Evolutionary conservation across 495 filamentous ascomycete species (phyloP).

Genomic region (Hyphodiscus hymeniophilus): DNA sequence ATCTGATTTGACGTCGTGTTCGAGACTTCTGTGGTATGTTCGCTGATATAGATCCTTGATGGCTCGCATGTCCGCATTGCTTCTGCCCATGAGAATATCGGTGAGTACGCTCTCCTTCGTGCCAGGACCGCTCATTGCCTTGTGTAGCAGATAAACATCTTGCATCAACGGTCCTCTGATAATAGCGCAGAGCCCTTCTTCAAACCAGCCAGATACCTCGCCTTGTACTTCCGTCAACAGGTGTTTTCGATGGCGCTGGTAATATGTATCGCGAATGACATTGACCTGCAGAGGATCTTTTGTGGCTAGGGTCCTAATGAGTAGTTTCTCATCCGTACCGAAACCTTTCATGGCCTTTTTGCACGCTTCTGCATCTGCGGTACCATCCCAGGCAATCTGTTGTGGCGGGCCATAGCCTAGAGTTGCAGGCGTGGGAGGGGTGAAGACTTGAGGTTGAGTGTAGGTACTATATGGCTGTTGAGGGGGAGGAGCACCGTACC

Average conservation of each 20-base stretch:
- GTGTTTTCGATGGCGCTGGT: slow-evolving; percentile 49
- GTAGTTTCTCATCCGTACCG: slow-evolving; percentile 71
- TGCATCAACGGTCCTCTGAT: slow-evolving; percentile 67
- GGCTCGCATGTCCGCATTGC: slow-evolving; percentile 73
- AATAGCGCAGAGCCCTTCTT: slow-evolving; percentile 58
- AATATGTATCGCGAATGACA: slow-evolving; percentile 58
- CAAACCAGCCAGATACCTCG: slow-evolving; percentile 68
- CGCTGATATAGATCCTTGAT: slow-evolving; percentile 72
- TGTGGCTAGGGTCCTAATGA: slow-evolving; percentile 56
- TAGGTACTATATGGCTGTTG: slow-evolving; percentile 19
- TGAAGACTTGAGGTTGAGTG: slow-evolving; percentile 21
- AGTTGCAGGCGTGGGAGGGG: slow-evolving; percentile 45
- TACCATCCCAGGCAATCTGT: slow-evolving; percentile 55
- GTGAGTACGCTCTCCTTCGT: slow-evolving; percentile 83
- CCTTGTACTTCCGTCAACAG: slow-evolving; percentile 66
- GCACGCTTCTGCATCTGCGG: slow-evolving; percentile 56
- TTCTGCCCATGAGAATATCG: slow-evolving; percentile 73
- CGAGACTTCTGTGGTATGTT: slow-evolving; percentile 51
- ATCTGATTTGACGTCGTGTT: slow-evolving; percentile 63
- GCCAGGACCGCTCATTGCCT: slow-evolving; percentile 67
- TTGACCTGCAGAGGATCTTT: slow-evolving; percentile 68
- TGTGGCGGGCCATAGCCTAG: slow-evolving; percentile 55
- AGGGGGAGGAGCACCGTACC: slow-evolving; percentile 8
- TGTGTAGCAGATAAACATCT: slow-evolving; percentile 56
- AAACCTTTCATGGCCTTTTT: slow-evolving; percentile 86